These are phyloP conservation scores for Aureobasidium namibiae DNA, from an alignment of 2,329 filamentous ascomycete genomes.

Conservation along the genomic window DNA sequence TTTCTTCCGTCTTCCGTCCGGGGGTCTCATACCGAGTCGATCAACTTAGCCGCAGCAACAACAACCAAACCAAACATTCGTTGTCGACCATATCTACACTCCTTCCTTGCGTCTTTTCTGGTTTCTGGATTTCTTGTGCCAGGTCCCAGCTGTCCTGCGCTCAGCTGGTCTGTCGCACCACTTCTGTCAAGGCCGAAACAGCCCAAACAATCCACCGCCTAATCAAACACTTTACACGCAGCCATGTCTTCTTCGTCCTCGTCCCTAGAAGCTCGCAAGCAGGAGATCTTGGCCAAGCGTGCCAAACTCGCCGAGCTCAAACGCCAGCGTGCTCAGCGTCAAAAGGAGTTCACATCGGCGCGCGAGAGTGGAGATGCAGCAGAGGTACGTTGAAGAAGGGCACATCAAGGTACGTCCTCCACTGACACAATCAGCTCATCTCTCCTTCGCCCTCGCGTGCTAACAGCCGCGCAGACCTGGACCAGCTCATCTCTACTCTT, in stretches of 20 bases:
- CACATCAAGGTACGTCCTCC: conserved; percentile 9
- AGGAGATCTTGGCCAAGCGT: conserved; percentile 95
- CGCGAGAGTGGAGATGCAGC: conserved; percentile 51
- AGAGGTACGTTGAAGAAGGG: conserved; percentile 50
- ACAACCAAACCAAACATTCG: background rate
- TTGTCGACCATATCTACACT: background rate
- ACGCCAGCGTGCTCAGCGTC: conserved; percentile 75
- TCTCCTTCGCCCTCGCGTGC: conserved; percentile 63
- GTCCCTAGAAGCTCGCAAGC: conserved; percentile 61
- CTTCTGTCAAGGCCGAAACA: background rate
- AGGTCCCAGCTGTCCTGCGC: background rate
- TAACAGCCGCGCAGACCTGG: conserved; percentile 67
- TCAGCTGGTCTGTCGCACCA: conserved; percentile 9
- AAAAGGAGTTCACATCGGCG: conserved; percentile 53
- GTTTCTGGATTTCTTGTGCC: background rate
- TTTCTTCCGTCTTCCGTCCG: background rate
- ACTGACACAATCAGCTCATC: conserved; percentile 46
- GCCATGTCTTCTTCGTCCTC: conserved; percentile 27
- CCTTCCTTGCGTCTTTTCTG: background rate
- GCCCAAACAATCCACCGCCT: background rate
- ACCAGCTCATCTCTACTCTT: conserved; percentile 75
- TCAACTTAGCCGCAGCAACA: background rate
- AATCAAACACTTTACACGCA: background rate
- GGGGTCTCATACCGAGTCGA: background rate
- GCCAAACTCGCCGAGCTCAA: conserved; percentile 96